Percentiles rank a stretch among this genome's conserved stretches.
Evolutionary conservation across 345 rosid species (phyloP).

Genomic region (Bruguiera parviflora): DNA sequence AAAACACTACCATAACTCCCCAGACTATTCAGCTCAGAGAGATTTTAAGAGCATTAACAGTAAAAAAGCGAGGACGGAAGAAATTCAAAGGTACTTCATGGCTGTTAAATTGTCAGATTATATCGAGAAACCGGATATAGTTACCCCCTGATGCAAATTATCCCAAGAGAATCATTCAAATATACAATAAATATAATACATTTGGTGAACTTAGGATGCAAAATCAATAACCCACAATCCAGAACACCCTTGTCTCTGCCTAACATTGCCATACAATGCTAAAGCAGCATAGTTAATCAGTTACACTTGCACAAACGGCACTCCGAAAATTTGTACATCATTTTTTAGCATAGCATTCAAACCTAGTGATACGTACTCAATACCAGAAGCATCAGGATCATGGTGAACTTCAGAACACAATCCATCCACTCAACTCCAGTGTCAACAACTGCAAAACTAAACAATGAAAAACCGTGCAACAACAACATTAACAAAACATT

Average conservation of each 20-base stretch:
- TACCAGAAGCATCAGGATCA: constrained; percentile 41
- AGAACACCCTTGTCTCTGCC: background rate
- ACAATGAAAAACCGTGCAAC: background rate
- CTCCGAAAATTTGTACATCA: too few relatives aligned
- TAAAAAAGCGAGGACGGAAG: too few relatives aligned
- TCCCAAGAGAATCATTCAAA: constrained; percentile 34
- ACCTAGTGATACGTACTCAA: constrained; percentile 38
- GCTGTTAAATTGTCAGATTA: background rate
- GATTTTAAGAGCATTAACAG: too few relatives aligned
- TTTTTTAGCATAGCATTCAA: background rate
- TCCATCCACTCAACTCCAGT: constrained; percentile 41
- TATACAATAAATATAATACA: background rate
- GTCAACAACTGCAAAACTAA: constrained; percentile 30
- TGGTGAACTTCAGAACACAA: constrained; percentile 39
- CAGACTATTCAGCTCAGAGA: background rate
- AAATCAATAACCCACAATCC: too few relatives aligned
- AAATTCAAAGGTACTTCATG: too few relatives aligned
- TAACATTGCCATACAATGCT: too few relatives aligned
- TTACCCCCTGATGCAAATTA: too few relatives aligned
- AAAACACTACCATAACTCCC: background rate
- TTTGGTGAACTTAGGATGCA: too few relatives aligned
- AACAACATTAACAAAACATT: background rate
- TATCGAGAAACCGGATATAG: constrained; percentile 22
- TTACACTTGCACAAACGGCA: too few relatives aligned
- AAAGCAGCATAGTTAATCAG: too few relatives aligned